These are phyloP conservation scores for Tremella fuciformis DNA, from an alignment of 768 basidiomycete species.

Conservation along the genomic window DNA sequence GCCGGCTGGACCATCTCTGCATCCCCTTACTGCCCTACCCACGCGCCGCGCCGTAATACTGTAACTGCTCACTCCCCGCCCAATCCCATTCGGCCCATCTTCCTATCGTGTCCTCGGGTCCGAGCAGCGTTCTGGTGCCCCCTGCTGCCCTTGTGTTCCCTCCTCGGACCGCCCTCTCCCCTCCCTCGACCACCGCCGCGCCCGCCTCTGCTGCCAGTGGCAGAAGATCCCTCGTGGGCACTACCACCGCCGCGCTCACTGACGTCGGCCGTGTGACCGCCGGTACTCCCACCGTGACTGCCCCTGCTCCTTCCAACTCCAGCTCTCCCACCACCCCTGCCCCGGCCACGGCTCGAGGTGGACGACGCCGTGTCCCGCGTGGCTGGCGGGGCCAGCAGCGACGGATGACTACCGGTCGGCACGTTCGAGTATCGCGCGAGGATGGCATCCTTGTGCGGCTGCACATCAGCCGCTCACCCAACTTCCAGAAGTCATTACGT, in stretches of 20 bases:
- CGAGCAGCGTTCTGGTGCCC: slow-evolving; percentile 69
- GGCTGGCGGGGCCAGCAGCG: background rate
- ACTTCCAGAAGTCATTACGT: slow-evolving; percentile 44
- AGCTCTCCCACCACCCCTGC: slow-evolving; percentile 30
- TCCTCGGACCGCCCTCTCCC: slow-evolving; percentile 61
- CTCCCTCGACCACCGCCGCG: slow-evolving; percentile 32
- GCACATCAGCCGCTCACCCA: slow-evolving; percentile 1
- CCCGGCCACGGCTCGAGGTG: slow-evolving; percentile 13
- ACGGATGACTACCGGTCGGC: background rate
- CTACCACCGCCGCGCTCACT: slow-evolving; percentile 38
- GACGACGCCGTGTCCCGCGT: slow-evolving; percentile 5
- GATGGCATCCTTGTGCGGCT: slow-evolving; percentile 47
- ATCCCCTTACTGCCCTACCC: too few species aligned
- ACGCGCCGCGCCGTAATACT: too few species aligned
- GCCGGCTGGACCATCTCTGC: too few species aligned
- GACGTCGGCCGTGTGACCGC: slow-evolving; percentile 11
- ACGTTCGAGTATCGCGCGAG: slow-evolving; percentile 28
- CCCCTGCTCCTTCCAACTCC: slow-evolving; percentile 56
- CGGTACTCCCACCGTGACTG: slow-evolving; percentile 39
- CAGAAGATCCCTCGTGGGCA: slow-evolving; percentile 49
- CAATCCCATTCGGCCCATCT: slow-evolving; percentile 67
- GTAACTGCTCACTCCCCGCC: too few species aligned
- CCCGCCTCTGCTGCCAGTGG: slow-evolving; percentile 49
- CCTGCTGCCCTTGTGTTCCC: slow-evolving; percentile 74
- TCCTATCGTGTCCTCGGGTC: slow-evolving; percentile 83